Evolutionary conservation across 768 basidiomycete species (phyloP), one percentile per base, ranked within the genome.

Genomic region (Chalciporus sphaerocephalus): DNA sequence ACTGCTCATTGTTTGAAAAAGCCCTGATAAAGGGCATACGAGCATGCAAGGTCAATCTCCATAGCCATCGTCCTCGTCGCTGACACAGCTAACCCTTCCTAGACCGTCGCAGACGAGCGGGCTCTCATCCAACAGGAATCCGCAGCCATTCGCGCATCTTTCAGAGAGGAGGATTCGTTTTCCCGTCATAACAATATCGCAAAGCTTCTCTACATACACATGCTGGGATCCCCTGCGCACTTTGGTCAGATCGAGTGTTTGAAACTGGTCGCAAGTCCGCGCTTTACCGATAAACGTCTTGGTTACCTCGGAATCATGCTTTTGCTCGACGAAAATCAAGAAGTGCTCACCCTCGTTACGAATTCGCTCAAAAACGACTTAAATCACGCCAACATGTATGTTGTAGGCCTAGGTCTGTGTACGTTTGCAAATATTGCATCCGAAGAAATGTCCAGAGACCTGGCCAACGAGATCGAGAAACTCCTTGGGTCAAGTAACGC

Each of bases 321-420:
- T 51, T 71, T 99, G 27, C 68, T 99, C 50, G 96, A 99, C 61
- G 96, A 99, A 74, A 96, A 89, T 56, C 92, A 96, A 64, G 96
- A 99, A 66, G 94, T 98, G 2, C 71, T 99, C 52, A 99, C 92
- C 1, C 74, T 99, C 37, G 94, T 99, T 37, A 99, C 96, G 13
- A 99, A 99, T 64, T 96, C 93, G 23, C 70, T 99, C 57, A 99
- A 99, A 71, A 98, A 98, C 70, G 96, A 99, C 69, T 91, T 99
- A 92, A 98, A 98, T 67, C 94, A 97, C 66, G 85, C 94, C 2
- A 97, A 97, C 68, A 96, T 96, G 91, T 98, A 97, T 65, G 91
- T 89, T 4, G 96, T 98, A 20, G 96, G 96, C 6, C 79, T 99
- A 45, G 95, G 93, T 2, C 80, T 99, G 27, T 97, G 93, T 59